Conservation (phyloP, 2,329 filamentous ascomycete genomes). For the Sporothrix protearum region DNA sequence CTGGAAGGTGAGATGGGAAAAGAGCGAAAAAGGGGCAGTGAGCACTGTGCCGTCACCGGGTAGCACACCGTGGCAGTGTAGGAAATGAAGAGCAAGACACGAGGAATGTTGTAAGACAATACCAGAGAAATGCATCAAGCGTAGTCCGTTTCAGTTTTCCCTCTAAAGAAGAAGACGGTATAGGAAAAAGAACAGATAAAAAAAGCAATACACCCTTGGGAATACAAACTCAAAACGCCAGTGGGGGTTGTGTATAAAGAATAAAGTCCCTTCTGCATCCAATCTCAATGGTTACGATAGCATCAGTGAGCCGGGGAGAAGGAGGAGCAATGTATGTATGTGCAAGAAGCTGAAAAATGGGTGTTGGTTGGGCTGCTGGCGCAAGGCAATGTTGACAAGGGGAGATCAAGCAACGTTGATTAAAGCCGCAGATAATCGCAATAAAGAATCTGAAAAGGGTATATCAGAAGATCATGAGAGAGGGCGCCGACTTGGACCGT, state of each 20-base stretch:
- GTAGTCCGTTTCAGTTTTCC: not conserved
- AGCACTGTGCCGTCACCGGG: not conserved
- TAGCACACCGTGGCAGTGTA: not conserved
- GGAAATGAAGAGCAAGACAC: not conserved
- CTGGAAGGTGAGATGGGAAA: not conserved
- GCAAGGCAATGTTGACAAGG: not conserved
- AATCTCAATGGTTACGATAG: not conserved
- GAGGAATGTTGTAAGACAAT: not conserved
- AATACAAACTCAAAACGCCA: constrained; percentile 6
- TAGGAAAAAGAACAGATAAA: not conserved
- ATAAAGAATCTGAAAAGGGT: constrained; percentile 5
- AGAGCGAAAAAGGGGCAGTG: not conserved
- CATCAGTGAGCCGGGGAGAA: not conserved
- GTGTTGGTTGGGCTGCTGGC: not conserved
- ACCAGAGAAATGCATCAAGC: not conserved
- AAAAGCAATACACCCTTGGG: not conserved
- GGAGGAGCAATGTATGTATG: not conserved
- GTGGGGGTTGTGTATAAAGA: not conserved
- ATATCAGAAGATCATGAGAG: not conserved
- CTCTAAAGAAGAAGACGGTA: not conserved
- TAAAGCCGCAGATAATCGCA: not conserved
- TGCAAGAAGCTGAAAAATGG: constrained; percentile 9
- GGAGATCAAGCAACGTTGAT: not conserved
- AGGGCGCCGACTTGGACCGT: too few species aligned
- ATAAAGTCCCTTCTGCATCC: too few species aligned